Percentiles rank a stretch among this genome's conserved stretches.
These are phyloP conservation scores for Penicillium angulare DNA, from an alignment of 495 filamentous ascomycete species.

Conservation along the genomic window DNA sequence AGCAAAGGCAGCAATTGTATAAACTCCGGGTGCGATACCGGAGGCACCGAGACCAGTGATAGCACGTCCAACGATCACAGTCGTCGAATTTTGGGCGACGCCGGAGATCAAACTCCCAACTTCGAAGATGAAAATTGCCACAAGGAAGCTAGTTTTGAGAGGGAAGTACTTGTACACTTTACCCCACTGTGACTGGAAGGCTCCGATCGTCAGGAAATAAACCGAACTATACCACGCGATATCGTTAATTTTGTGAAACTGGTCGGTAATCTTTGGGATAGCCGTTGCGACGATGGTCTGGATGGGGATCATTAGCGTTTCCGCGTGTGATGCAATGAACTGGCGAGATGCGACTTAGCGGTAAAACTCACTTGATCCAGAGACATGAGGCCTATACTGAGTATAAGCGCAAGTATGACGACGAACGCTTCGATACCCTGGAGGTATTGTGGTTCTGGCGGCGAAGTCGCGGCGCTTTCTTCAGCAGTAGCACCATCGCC, in stretches of 20 bases:
- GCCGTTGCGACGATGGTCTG: conserved; percentile 9
- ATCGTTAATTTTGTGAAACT: conserved; percentile 2
- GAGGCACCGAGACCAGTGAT: not conserved
- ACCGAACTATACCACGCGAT: conserved; percentile 6
- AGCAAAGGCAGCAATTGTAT: not conserved
- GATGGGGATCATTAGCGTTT: too few relatives aligned
- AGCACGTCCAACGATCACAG: not conserved
- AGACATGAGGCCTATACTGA: too few relatives aligned
- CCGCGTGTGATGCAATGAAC: too few relatives aligned
- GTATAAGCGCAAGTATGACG: too few relatives aligned
- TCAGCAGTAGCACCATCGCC: too few relatives aligned
- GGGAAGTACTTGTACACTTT: conserved; percentile 10
- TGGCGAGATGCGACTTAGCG: too few relatives aligned
- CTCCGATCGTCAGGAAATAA: conserved; percentile 5
- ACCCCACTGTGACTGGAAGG: conserved; percentile 6
- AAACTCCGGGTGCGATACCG: not conserved
- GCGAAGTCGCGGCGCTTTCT: too few relatives aligned
- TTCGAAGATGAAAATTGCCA: not conserved
- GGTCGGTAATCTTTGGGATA: conserved; percentile 8
- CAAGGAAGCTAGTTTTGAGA: conserved; percentile 28
- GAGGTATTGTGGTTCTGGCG: too few relatives aligned
- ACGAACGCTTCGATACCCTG: too few relatives aligned
- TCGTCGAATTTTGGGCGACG: not conserved
- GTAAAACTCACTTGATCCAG: too few relatives aligned
- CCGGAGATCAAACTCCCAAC: not conserved